Conservation (phyloP, 106 monocot species). For the Cymbidium sinense region DNA sequence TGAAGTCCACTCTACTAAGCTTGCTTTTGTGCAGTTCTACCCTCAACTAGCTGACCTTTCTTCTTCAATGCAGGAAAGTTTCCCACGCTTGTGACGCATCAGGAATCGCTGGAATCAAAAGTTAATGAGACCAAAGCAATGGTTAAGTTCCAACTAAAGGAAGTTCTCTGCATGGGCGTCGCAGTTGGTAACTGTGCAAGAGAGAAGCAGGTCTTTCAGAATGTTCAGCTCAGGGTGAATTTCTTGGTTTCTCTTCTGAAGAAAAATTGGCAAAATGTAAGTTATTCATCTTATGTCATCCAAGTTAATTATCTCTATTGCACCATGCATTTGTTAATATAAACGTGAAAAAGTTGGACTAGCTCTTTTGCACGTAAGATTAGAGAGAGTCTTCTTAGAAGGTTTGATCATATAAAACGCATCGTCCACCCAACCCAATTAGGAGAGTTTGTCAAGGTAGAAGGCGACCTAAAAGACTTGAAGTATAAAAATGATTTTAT, state of each 20-base stretch:
- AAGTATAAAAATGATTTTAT: no score
- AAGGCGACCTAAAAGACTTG: no score
- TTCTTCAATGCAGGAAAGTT: neutral
- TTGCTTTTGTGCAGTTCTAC: no score
- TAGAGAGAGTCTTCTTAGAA: no score
- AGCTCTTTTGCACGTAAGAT: no score
- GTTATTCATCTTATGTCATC: neutral
- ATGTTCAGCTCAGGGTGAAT: slow-evolving; percentile 60
- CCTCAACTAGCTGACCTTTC: neutral
- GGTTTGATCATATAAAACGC: no score
- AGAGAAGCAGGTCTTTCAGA: slow-evolving; percentile 18
- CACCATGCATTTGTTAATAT: no score
- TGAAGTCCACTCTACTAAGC: no score
- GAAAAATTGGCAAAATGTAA: slow-evolving; percentile 87
- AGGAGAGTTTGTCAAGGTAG: no score
- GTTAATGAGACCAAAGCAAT: slow-evolving; percentile 21
- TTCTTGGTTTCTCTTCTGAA: slow-evolving; percentile 73
- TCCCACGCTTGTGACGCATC: slow-evolving; percentile 16
- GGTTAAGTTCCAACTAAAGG: slow-evolving; percentile 21
- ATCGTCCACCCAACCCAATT: no score
- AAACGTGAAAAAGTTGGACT: no score
- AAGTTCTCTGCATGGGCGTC: slow-evolving; percentile 20
- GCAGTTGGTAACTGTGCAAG: slow-evolving; percentile 18
- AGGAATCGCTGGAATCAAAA: slow-evolving; percentile 16
- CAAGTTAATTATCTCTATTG: no score